Evolutionary conservation across 768 basidiomycete genomes (phyloP).

Genomic region (Inosperma sp.): DNA sequence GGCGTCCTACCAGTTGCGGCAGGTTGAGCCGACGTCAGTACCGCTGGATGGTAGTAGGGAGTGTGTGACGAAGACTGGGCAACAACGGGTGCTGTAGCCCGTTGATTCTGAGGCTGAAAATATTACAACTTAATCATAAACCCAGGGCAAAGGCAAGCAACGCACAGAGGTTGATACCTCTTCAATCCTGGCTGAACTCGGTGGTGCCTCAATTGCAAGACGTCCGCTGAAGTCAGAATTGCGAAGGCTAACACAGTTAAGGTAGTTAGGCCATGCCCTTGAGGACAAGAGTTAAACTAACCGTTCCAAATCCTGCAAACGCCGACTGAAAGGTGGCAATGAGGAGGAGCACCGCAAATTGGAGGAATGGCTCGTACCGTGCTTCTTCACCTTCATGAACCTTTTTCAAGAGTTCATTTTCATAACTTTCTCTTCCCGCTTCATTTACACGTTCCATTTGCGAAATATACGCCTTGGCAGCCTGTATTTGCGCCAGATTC

Average conservation of each 20-base stretch:
- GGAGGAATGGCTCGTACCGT: conserved; percentile 23
- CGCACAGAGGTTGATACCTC: conserved; percentile 7
- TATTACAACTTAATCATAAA: no score
- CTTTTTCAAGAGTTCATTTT: conserved; percentile 19
- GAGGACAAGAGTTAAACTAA: conserved; percentile 2
- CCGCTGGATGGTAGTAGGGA: no score
- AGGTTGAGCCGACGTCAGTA: no score
- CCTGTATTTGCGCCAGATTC: conserved; percentile 12
- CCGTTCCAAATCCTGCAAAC: conserved; percentile 2
- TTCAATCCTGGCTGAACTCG: conserved; percentile 15
- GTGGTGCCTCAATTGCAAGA: conserved; percentile 5
- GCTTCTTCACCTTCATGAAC: conserved; percentile 44
- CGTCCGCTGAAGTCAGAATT: background rate
- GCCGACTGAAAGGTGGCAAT: background rate
- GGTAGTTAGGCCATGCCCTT: background rate
- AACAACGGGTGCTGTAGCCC: no score
- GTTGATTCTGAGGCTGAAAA: no score
- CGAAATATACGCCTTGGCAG: conserved; percentile 31
- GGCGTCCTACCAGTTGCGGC: no score
- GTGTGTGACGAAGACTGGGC: no score
- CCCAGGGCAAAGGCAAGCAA: no score
- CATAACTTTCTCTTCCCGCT: conserved; percentile 31
- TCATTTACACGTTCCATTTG: conserved; percentile 39
- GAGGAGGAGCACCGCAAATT: background rate
- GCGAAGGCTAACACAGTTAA: background rate